Evolutionary conservation across 2,329 filamentous ascomycete species (phyloP).

Genomic region (Fusarium sp.): DNA sequence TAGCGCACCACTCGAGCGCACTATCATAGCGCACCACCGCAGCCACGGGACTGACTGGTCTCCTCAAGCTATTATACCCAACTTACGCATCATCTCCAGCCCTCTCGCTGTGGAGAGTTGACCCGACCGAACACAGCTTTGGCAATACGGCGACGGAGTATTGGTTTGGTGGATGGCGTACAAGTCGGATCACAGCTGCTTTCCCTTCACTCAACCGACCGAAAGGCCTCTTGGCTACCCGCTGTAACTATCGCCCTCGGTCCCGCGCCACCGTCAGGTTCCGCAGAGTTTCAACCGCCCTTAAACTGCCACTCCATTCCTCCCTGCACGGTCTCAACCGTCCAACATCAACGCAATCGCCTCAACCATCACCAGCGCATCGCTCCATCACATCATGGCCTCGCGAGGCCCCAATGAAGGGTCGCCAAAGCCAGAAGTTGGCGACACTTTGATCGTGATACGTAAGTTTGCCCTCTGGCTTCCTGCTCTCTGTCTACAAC

Average conservation of each 20-base stretch:
- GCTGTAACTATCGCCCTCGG: slow-evolving; percentile 21
- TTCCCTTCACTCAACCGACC: slow-evolving; percentile 15
- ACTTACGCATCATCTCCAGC: slow-evolving; percentile 43
- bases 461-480: slow-evolving; percentile 62
- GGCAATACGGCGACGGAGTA: slow-evolving; percentile 29
- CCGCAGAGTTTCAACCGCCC: slow-evolving; percentile 37
- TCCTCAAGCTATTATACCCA: slow-evolving; percentile 41
- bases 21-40: slow-evolving; percentile 32
- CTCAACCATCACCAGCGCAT: slow-evolving; percentile 28
- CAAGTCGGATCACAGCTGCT: slow-evolving; percentile 19
- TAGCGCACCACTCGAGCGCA: slow-evolving; percentile 33
- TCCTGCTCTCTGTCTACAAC: slow-evolving; percentile 40
- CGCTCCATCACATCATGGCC: slow-evolving; percentile 54
- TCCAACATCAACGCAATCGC: slow-evolving; percentile 28
- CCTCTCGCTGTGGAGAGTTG: slow-evolving; percentile 32
- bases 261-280: slow-evolving; percentile 34
- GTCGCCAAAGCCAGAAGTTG: slow-evolving; percentile 65
- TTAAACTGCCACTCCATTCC: slow-evolving; percentile 37
- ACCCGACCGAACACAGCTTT: slow-evolving; percentile 32
- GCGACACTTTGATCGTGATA: slow-evolving; percentile 76
- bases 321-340: slow-evolving; percentile 35
- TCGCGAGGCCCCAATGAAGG: slow-evolving; percentile 52
- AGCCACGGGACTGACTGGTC: slow-evolving; percentile 31
- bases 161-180: slow-evolving; percentile 41
- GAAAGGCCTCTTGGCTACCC: slow-evolving; percentile 14